A percentile compares a stretch with the other conserved stretches of the same genome.
Evolutionary conservation across 139 green algal genomes (phyloP).

Genomic region (Chlorella ohadii): DNA sequence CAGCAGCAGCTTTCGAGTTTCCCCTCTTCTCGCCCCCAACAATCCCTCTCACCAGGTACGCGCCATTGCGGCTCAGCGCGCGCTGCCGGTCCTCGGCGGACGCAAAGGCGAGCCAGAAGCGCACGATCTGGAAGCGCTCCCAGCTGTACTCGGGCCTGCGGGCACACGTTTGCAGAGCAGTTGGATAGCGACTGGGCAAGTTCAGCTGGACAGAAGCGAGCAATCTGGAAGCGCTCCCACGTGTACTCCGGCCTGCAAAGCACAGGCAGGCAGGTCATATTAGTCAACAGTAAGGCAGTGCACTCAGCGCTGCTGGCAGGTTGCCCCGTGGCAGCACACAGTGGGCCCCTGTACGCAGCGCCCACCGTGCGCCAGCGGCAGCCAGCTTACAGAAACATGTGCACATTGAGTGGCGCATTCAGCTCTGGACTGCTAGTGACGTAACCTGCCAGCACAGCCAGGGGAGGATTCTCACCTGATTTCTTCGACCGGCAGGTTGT

Average conservation of each 20-base stretch:
- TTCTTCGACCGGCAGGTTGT: not conserved
- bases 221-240: not conserved
- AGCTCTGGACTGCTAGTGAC: too few relatives aligned
- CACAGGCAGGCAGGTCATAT: not conserved
- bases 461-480: not conserved
- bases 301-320: not conserved
- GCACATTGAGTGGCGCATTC: too few relatives aligned
- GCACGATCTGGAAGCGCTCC: not conserved
- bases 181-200: not conserved
- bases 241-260: not conserved
- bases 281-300: not conserved
- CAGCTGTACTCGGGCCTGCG: constrained; percentile 15
- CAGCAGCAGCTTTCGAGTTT: not conserved
- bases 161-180: not conserved
- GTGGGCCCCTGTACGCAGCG: too few relatives aligned
- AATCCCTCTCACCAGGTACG: constrained; percentile 33
- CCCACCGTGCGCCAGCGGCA: too few relatives aligned
- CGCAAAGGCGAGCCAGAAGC: constrained; percentile 28
- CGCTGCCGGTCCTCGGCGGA: not conserved
- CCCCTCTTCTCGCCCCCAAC: too few relatives aligned
- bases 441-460: not conserved
- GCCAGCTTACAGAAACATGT: too few relatives aligned
- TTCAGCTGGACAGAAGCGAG: too few relatives aligned
- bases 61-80: constrained; percentile 1
- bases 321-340: too few relatives aligned